These are phyloP conservation scores for Neurospora sp. DNA, from an alignment of 495 filamentous ascomycete genomes.

Conservation along the genomic window DNA sequence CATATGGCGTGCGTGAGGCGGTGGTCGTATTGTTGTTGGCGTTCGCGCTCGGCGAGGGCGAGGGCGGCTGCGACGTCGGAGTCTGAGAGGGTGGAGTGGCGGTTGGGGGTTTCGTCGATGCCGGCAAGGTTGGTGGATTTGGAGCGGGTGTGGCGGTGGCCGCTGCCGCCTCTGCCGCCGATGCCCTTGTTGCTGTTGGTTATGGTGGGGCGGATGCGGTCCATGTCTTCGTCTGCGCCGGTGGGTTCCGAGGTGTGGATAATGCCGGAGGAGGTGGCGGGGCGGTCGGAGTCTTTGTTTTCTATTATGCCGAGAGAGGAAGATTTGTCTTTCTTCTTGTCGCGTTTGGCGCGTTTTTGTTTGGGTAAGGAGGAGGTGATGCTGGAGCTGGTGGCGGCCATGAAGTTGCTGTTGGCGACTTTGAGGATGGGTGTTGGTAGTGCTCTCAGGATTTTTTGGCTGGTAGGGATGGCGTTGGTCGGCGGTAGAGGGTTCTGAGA, in stretches of 20 bases:
- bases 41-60: conserved; percentile 46
- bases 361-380: conserved; percentile 71
- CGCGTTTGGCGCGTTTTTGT: conserved; percentile 47
- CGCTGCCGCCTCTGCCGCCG: conserved; percentile 6
- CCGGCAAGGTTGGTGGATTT: conserved; percentile 19
- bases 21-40: conserved; percentile 72
- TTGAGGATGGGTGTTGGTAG: conserved; percentile 87
- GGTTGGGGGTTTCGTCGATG: conserved; percentile 19
- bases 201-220: conserved; percentile 23
- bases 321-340: conserved; percentile 30
- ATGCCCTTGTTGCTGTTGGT: conserved; percentile 13
- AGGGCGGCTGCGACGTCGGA: conserved; percentile 17
- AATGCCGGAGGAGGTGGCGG: background rate
- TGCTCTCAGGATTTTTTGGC: conserved; percentile 81
- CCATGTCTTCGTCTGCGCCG: conserved; percentile 28
- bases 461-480: conserved; percentile 76
- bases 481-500: conserved; percentile 60
- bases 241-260: background rate
- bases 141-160: conserved; percentile 20
- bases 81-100: conserved; percentile 15
- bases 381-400: conserved; percentile 82
- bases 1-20: conserved; percentile 87
- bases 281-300: background rate
- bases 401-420: conserved; percentile 89
- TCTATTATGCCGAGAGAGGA: background rate